Percentiles rank a stretch among this genome's conserved stretches.
These are phyloP conservation scores for Lathyrus aphaca DNA, from an alignment of 306 rosid genomes.

Conservation along the genomic window DNA sequence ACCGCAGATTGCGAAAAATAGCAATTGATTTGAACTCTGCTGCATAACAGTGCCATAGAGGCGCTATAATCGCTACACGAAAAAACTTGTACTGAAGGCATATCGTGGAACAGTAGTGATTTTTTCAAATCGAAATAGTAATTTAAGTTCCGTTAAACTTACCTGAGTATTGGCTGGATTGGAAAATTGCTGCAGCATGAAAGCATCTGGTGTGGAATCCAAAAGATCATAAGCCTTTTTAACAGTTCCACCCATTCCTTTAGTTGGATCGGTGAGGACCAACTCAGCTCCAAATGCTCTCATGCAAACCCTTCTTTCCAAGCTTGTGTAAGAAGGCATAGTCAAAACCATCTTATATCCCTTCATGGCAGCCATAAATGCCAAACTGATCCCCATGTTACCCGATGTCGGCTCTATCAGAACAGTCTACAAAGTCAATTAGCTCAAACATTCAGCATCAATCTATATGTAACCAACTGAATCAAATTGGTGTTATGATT, in stretches of 20 bases:
- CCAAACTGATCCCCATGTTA: slow-evolving; percentile 79
- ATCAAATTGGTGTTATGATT: background rate
- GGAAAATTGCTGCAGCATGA: slow-evolving; percentile 87
- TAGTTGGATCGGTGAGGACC: slow-evolving; percentile 81
- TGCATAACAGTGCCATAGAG: background rate
- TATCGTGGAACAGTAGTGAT: background rate
- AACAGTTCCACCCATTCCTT: slow-evolving; percentile 66
- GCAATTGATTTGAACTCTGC: background rate
- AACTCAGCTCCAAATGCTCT: slow-evolving; percentile 92
- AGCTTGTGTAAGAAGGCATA: slow-evolving; percentile 61
- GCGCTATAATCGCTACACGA: background rate
- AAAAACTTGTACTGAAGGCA: background rate
- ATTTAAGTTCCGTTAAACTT: slow-evolving; percentile 43
- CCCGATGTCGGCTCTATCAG: slow-evolving; percentile 92
- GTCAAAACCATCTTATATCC: slow-evolving; percentile 87
- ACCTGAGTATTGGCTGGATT: slow-evolving; percentile 89
- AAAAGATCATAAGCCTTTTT: slow-evolving; percentile 83
- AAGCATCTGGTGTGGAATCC: slow-evolving; percentile 77
- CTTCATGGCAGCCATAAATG: slow-evolving; percentile 77
- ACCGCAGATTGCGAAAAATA: background rate
- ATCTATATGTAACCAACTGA: background rate
- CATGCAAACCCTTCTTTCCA: slow-evolving; percentile 51
- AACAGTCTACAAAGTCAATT: slow-evolving; percentile 57
- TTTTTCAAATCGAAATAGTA: background rate
- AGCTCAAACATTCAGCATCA: background rate